phyloP scores from a whole-genome alignment of 805 yeast species.

The Suhomyces sp. region DNA sequence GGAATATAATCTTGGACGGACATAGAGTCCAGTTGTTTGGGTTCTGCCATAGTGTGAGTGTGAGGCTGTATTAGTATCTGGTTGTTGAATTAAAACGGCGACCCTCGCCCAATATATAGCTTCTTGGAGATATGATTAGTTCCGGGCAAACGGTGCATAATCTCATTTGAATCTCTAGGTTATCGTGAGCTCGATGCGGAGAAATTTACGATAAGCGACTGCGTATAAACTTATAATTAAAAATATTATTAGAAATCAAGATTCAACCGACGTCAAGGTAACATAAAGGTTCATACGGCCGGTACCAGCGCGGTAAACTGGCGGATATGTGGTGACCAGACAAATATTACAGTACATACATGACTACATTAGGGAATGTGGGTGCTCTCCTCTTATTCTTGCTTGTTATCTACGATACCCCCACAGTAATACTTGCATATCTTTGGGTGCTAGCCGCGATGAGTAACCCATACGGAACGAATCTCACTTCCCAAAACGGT shows the following conservation, averaged over 20 bases:
- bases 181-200: not conserved
- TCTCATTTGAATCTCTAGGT: not conserved
- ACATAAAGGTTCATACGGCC: not conserved
- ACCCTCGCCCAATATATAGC: not conserved
- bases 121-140: not conserved
- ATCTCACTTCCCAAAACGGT: not conserved
- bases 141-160: not conserved
- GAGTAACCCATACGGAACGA: not conserved
- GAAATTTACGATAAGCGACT: not conserved
- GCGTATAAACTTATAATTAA: not conserved
- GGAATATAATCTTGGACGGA: slow-evolving; percentile 37
- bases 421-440: not conserved
- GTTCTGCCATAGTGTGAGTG: not conserved
- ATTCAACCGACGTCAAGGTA: not conserved
- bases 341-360: not conserved
- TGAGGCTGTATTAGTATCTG: not conserved
- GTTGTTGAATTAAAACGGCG: not conserved
- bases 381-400: not conserved
- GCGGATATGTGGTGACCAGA: not conserved
- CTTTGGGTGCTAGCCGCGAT: not conserved
- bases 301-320: not conserved
- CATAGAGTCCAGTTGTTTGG: not conserved
- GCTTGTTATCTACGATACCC: not conserved
- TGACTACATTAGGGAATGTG: not conserved
- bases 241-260: not conserved